Base-by-base conservation (phyloP, 768 basidiomycete species). In the Suillus brevipes region DNA sequence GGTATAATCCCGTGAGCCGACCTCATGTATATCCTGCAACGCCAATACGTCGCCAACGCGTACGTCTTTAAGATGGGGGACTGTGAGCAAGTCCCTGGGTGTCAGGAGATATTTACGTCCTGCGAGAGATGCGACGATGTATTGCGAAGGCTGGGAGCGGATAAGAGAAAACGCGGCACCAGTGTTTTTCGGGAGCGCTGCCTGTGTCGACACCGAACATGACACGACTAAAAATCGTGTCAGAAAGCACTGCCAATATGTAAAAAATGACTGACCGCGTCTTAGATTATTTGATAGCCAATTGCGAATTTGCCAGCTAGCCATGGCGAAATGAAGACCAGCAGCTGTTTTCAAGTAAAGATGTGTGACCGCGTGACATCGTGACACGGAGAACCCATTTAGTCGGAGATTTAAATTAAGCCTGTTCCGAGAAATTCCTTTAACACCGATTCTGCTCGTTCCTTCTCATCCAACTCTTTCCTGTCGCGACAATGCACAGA, bases 1-100 rank as follows among this genome's bases (percentile, higher is more conserved):
- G 36, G 94, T 95, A 80, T 90, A 98, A 77, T 98, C 95, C 70
- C 96, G 88, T 59, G 95, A 96, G 69, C 97, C 97, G 59, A 99
- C 85, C 77, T 99, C 97, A 73, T 96, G 89, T 64, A 99, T 90
- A 70, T 95, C 83, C 69, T 91, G 89, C 59, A 99, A 86, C 7
- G 83, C 79, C 63, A 99, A 84, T 53, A 90, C 82, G 72, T 97
- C 92, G 31, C 97, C 97, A 62, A 97, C 91, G 52, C 85, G 83
- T 66, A 91, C 87, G 73, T 92, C 89, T 71, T 90, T 91, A 58
- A 99, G 86, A 62, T 89, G 90, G 6, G 97, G 96, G 3, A 99
- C 88, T 64, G 97, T 99, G 73, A 99, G 88, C 70, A 96, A 77
- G 80, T 99, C 97, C 74, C 89, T 87, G 16, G 95, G 90, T 10